Evolutionary conservation across 331 rosid species (phyloP).

Genomic region (Acacia pycnantha): DNA sequence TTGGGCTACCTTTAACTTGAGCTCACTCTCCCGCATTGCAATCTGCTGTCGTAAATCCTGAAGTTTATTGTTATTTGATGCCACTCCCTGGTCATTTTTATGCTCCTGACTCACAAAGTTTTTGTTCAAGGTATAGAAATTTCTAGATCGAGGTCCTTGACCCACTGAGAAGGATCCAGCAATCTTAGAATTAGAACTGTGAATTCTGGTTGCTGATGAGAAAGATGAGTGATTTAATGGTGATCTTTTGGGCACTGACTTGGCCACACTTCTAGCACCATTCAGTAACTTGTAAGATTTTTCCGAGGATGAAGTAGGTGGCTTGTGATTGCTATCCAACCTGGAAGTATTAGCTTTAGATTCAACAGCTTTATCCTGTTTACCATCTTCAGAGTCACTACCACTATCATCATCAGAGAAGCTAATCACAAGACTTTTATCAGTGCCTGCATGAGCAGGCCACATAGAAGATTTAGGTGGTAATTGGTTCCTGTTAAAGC

Average conservation of each 20-base stretch:
- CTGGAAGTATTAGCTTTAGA: conserved; percentile 40
- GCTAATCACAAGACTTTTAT: conserved; percentile 79
- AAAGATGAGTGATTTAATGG: conserved; percentile 46
- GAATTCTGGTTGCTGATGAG: conserved; percentile 39
- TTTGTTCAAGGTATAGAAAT: conserved; percentile 45
- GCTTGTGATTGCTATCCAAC: conserved; percentile 43
- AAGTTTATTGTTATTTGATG: conserved; percentile 55
- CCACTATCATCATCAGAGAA: conserved; percentile 94
- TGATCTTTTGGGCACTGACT: conserved; percentile 51
- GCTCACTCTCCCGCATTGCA: conserved; percentile 83
- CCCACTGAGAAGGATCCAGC: conserved; percentile 43
- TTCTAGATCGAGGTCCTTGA: conserved; percentile 57
- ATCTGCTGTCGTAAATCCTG: conserved; percentile 94
- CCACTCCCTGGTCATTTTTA: conserved; percentile 51
- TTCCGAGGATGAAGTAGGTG: conserved; percentile 42
- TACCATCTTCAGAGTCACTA: conserved; percentile 62
- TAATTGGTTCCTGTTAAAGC: conserved; percentile 41
- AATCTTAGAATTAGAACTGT: conserved; percentile 52
- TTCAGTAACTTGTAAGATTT: conserved; percentile 46
- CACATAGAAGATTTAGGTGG: conserved; percentile 52
- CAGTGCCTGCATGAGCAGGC: conserved; percentile 45
- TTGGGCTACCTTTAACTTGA: conserved; percentile 74
- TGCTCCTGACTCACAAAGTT: conserved; percentile 44
- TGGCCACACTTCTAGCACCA: conserved; percentile 41
- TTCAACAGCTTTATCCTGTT: conserved; percentile 42